Evolutionary conservation across 495 filamentous ascomycete species (phyloP).

Genomic region (Penicillium daleae): DNA sequence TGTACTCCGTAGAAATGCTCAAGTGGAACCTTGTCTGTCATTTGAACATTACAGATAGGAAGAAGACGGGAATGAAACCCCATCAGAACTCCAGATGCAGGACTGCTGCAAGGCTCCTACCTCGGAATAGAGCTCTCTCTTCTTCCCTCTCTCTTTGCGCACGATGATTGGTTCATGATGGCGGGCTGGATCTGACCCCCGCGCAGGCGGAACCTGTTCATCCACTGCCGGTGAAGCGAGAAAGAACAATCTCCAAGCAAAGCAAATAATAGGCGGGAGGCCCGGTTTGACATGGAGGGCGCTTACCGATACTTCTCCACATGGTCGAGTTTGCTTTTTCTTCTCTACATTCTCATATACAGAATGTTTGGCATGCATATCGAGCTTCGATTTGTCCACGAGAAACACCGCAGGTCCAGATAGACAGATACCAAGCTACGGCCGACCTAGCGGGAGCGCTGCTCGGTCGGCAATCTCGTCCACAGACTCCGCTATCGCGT

Average conservation of each 20-base stretch:
- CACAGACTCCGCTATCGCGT: constrained; percentile 13
- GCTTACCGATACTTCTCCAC: constrained; percentile 8
- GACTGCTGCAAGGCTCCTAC: constrained; percentile 40
- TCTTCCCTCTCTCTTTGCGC: constrained; percentile 15
- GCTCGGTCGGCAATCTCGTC: constrained; percentile 13
- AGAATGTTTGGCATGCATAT: too few relatives aligned
- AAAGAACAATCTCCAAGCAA: not conserved
- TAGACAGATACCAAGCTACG: constrained; percentile 5
- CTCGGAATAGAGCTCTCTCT: constrained; percentile 34
- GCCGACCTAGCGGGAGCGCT: not conserved
- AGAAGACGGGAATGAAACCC: constrained; percentile 14
- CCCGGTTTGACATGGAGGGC: not conserved
- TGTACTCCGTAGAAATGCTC: constrained; percentile 11
- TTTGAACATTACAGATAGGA: constrained; percentile 26
- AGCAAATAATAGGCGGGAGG: constrained; percentile 3
- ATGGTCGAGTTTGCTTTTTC: constrained; percentile 3
- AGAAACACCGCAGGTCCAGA: not conserved
- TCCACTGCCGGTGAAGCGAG: constrained; percentile 25
- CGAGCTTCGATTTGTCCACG: not conserved
- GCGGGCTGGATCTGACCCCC: constrained; percentile 32
- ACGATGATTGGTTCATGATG: constrained; percentile 36
- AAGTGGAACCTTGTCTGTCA: constrained; percentile 8
- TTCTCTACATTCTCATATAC: not conserved
- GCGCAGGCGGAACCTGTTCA: constrained; percentile 39
- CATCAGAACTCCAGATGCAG: constrained; percentile 12